Evolutionary conservation across 2,329 filamentous ascomycete species (phyloP).

Genomic region (Exserohilum rostratum): DNA sequence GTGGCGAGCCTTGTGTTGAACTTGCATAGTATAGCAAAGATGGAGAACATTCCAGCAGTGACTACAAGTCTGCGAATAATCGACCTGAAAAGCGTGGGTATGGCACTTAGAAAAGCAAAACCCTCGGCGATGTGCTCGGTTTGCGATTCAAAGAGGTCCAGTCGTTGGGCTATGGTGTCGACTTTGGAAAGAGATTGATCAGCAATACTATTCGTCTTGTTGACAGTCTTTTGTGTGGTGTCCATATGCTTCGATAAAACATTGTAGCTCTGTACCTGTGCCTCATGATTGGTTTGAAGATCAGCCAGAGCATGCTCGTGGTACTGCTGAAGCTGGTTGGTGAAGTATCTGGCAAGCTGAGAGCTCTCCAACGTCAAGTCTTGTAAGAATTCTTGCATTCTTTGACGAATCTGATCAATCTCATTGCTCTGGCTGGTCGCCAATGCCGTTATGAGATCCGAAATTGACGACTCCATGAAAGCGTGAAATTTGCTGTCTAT

Average conservation of each 20-base stretch:
- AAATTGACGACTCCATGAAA: slow-evolving; percentile 29
- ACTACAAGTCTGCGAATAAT: slow-evolving; percentile 16
- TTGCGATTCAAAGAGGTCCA: slow-evolving; percentile 26
- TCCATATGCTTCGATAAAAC: slow-evolving; percentile 21
- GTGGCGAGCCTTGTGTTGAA: slow-evolving; percentile 23
- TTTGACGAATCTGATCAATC: slow-evolving; percentile 20
- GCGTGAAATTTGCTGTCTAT: slow-evolving; percentile 27
- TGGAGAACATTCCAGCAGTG: slow-evolving; percentile 11
- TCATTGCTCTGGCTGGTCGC: slow-evolving; percentile 23
- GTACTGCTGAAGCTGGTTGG: slow-evolving; percentile 21
- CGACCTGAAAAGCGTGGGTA: slow-evolving; percentile 16
- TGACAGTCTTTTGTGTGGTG: slow-evolving; percentile 15
- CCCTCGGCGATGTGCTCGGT: slow-evolving; percentile 29
- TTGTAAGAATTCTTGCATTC: slow-evolving; percentile 28
- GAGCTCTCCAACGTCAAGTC: slow-evolving; percentile 27
- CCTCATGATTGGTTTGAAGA: slow-evolving; percentile 24
- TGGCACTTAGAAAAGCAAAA: slow-evolving; percentile 29
- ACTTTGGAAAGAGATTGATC: slow-evolving; percentile 22
- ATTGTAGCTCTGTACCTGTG: slow-evolving; percentile 25
- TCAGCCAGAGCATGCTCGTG: slow-evolving; percentile 20
- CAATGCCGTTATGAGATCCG: slow-evolving; percentile 24
- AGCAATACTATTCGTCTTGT: slow-evolving; percentile 17
- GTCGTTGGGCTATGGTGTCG: slow-evolving; percentile 23
- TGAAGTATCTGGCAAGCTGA: slow-evolving; percentile 20
- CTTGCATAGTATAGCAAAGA: slow-evolving; percentile 23